Base-by-base conservation (phyloP, 2,329 filamentous ascomycete species). In the Talaromyces amestolkiae region DNA sequence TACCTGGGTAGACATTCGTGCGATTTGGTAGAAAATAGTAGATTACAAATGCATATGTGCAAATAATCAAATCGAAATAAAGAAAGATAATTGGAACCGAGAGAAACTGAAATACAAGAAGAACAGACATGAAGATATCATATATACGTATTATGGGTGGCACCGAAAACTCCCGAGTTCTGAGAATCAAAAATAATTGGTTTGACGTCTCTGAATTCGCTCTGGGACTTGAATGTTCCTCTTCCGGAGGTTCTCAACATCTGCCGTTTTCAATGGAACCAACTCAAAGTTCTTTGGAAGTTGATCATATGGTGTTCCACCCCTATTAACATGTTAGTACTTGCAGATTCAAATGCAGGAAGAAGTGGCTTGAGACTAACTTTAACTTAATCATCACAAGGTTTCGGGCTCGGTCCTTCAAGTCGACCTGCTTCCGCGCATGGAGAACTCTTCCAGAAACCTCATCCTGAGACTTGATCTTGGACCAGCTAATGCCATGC, bases 321-420 rank as follows among this genome's bases (percentile, higher is more conserved):
- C 58, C 41, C 65, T 66, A 41, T 9, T 8, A 37, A 19, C 8
- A 59, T 15, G n/a, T 66, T 61, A 66, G 61, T 19, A 33, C 4
- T 37, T 13, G 37, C 17, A 39, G 10, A 43, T 43, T 59, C 22
- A 31, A 45, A 6, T 39, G 15, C 2, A 35, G 41, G 24, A 45
- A 35, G 6, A 11, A 53, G 33, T 31, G 54, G 33, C 11, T 31
- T 4, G 17, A 17, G 17, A 77, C 78, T 73, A 71, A 83, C 81
- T 78, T 79, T 3, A 83, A 62, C 61, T 71, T 80, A 8, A 74
- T 74, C 47, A 80, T 74, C 70, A 84, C 85, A 65, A 87, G 73
- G 66, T 85, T 86, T 60, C 85, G 78, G 3, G 84, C 85, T 66
- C 81, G 82, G 68, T 85, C 83, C 69, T 85, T 85, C 8, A 87